Evolutionary conservation across 352 stramenopile species (phyloP).

Genomic region (Pythium phragmiticola): DNA sequence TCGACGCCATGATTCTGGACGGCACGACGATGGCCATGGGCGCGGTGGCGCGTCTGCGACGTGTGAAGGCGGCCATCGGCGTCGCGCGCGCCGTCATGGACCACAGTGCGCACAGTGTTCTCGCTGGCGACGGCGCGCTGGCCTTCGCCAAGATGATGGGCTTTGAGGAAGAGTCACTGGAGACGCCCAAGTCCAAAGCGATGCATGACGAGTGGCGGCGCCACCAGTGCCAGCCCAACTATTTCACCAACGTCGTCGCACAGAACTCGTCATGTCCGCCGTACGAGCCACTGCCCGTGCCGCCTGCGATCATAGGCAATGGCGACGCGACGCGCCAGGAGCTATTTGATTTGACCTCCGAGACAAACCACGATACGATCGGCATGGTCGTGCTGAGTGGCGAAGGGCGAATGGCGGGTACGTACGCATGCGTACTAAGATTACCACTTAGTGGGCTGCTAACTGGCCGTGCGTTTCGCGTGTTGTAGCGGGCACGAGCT

Average conservation of each 20-base stretch:
- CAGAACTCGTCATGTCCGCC: constrained; percentile 78
- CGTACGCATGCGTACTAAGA: neutral
- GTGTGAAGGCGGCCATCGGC: constrained; percentile 80
- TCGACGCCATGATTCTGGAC: constrained; percentile 92
- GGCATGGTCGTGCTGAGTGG: constrained; percentile 80
- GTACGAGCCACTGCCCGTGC: constrained; percentile 77
- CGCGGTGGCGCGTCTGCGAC: constrained; percentile 74
- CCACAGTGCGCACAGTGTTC: constrained; percentile 86
- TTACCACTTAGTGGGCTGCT: neutral
- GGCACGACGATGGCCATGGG: constrained; percentile 83
- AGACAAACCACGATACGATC: constrained; percentile 90
- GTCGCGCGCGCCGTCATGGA: constrained; percentile 87
- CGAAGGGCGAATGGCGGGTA: constrained; percentile 64
- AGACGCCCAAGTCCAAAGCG: constrained; percentile 56
- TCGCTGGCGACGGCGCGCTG: constrained; percentile 83
- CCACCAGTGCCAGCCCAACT: constrained; percentile 88
- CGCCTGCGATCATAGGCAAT: constrained; percentile 16
- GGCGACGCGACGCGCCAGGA: neutral
- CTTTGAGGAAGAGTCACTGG: constrained; percentile 71
- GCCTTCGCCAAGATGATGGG: constrained; percentile 91
- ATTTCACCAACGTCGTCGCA: constrained; percentile 75
- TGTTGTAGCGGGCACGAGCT: constrained; percentile 73
- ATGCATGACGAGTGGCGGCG: constrained; percentile 57
- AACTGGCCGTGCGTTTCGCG: neutral
- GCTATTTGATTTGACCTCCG: constrained; percentile 37